Conservation (phyloP, 1,139 yeast genomes). For the Geotrichum aggregatum region DNA sequence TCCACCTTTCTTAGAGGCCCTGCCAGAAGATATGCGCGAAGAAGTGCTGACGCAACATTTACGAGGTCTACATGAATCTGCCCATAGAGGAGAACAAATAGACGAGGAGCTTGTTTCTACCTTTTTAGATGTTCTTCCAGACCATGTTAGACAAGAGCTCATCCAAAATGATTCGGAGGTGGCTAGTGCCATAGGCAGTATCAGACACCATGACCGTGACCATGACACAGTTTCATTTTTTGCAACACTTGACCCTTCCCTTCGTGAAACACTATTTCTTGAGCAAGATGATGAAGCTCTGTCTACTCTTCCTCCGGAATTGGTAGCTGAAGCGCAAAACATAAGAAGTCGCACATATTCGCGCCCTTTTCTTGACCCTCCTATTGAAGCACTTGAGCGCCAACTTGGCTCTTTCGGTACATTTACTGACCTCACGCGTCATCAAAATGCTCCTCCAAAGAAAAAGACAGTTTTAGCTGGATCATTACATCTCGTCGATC, state of each 20-base stretch:
- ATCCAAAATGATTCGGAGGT: slow-evolving; percentile 55
- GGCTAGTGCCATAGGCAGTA: slow-evolving; percentile 35
- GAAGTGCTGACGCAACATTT: slow-evolving; percentile 88
- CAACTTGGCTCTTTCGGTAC: slow-evolving; percentile 12
- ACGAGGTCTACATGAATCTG: slow-evolving; percentile 47
- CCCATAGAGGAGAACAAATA: slow-evolving; percentile 42
- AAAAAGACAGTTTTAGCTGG: slow-evolving; percentile 32
- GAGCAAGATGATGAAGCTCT: slow-evolving; percentile 39
- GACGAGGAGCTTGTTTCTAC: slow-evolving; percentile 73
- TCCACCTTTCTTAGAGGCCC: slow-evolving; percentile 82
- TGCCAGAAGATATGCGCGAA: slow-evolving; percentile 90
- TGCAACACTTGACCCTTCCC: slow-evolving; percentile 37
- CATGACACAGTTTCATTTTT: slow-evolving; percentile 36
- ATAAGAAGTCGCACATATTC: slow-evolving; percentile 31
- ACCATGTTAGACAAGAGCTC: slow-evolving; percentile 65
- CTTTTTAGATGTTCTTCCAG: slow-evolving; percentile 78
- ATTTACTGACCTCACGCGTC: slow-evolving; percentile 4
- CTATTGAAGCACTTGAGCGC: slow-evolving; percentile 11
- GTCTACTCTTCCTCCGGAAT: slow-evolving; percentile 35
- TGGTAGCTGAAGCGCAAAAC: slow-evolving; percentile 37
- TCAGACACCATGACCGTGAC: slow-evolving; percentile 21
- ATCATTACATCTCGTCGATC: slow-evolving; percentile 60
- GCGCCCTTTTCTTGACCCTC: slow-evolving; percentile 14
- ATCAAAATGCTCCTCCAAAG: slow-evolving; percentile 8
- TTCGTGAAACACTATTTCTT: slow-evolving; percentile 37